phyloP scores from a whole-genome alignment of 1,284 basidiomycete species.

The Moesziomyces globuligerus region DNA sequence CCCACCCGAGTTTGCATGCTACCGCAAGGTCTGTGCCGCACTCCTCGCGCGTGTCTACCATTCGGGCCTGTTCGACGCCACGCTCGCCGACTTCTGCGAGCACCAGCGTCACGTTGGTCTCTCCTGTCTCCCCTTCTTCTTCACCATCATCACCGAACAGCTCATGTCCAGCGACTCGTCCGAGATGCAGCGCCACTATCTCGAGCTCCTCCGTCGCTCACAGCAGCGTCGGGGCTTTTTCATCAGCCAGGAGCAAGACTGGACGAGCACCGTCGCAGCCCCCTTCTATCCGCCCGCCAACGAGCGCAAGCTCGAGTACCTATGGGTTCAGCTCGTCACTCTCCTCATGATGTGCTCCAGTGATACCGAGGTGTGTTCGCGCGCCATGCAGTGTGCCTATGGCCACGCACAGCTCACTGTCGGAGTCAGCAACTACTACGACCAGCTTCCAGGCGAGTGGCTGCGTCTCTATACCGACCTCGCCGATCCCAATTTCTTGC shows the following conservation, averaged over 20 bases:
- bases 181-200: constrained; percentile 49
- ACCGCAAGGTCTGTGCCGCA: constrained; percentile 22
- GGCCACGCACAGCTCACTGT: constrained; percentile 29
- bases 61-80: constrained; percentile 14
- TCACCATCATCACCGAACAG: constrained; percentile 43
- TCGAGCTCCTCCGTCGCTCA: constrained; percentile 33
- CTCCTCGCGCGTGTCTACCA: constrained; percentile 23
- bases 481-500: constrained; percentile 41
- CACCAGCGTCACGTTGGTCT: constrained; percentile 22
- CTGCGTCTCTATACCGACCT: constrained; percentile 42
- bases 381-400: constrained; percentile 46
- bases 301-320: constrained; percentile 37
- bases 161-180: constrained; percentile 33
- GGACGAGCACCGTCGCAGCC: constrained; percentile 7
- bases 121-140: constrained; percentile 42
- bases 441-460: constrained; percentile 47
- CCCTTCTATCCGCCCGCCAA: constrained; percentile 32
- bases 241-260: constrained; percentile 24
- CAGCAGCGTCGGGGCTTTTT: constrained; percentile 35
- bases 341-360: constrained; percentile 59
- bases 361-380: constrained; percentile 58
- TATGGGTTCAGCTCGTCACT: constrained; percentile 41
- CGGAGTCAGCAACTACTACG: constrained; percentile 24
- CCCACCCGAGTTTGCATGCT: constrained; percentile 28
- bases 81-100: constrained; percentile 22